Evolutionary conservation across 2,329 filamentous ascomycete genomes (phyloP), one percentile per base, ranked within the genome.

Genomic region (Fusarium sp.): DNA sequence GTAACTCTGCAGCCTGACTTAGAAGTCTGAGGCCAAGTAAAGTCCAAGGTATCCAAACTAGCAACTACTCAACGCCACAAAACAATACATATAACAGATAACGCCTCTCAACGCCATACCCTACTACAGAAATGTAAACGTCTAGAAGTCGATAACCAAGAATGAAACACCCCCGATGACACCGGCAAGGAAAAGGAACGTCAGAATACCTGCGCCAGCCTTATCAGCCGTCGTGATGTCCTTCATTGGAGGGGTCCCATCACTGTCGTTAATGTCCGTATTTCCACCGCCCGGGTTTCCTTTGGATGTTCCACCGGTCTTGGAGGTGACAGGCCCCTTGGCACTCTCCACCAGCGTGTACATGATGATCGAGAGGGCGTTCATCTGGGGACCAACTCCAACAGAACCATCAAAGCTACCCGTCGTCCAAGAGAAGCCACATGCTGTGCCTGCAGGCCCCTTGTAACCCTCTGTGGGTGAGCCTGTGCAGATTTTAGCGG

Each of bases 301-400:
- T 59, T 82, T 78, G 6, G 87, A 90, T 3, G 88, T 92, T 58
- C 91, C 92, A 39, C 91, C 91, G 3, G 86, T 88, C 7, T 83
- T 79, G 1, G 84, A 83, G 0, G 90, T 91, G 20, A 87, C 83
- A 0, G 90, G 87, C 3, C 81, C 81, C 20, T 81, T 78, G 5
- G 75, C 77, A n/a, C 81, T 79, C 47, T 83, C 80, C 45, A 90
- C 81, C 17, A 93, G 83, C 48, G 87, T 88, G 64, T 90, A 90
- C 80, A 90, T 90, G 73, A 94, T 83, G 18, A 91, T 87, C 33
- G 89, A 87, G 33, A 93, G 83, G 0, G 90, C 91, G 75, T 88
- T 91, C 87, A 94, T 92, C 84, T 93, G 90, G 80, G 92, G 86
- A 47, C 92, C 92, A 14, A 94, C 90, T 61, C 92, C 92, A 18